phyloP scores from a whole-genome alignment of 176 grass and related monocot species.

The Triticum monococcum region DNA sequence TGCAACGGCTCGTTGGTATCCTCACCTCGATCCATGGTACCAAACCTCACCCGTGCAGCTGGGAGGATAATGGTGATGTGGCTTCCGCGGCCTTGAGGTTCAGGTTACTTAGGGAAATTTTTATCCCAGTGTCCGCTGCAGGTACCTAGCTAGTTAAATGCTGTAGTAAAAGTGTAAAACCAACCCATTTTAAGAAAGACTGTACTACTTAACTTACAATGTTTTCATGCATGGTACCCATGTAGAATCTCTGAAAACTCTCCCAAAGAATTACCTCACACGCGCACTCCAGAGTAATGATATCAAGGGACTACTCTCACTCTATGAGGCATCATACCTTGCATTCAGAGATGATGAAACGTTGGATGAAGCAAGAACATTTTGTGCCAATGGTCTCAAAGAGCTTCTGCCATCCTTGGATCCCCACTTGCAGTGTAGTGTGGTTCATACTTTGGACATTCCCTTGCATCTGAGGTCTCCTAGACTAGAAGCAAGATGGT shows the following conservation, averaged over 20 bases:
- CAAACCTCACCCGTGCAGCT: neutral
- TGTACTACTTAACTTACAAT: too few species aligned
- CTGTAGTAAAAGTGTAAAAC: too few species aligned
- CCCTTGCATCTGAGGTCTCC: conserved; percentile 15
- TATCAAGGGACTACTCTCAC: conserved; percentile 9
- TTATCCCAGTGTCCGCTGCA: neutral
- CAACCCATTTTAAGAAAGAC: too few species aligned
- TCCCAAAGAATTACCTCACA: too few species aligned
- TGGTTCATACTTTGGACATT: conserved; percentile 9
- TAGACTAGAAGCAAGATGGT: conserved; percentile 28
- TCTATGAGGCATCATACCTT: conserved; percentile 33
- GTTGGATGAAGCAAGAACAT: conserved; percentile 28
- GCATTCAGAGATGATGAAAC: conserved; percentile 6
- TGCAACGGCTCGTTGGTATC: conserved; percentile 36
- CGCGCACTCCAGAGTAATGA: too few species aligned
- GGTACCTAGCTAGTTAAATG: neutral
- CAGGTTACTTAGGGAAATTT: conserved; percentile 40
- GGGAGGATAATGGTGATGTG: neutral
- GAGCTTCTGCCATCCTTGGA: neutral
- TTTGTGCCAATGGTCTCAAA: neutral
- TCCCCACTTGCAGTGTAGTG: neutral
- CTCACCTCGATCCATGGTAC: neutral
- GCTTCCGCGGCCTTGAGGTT: conserved; percentile 33
- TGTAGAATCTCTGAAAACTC: too few species aligned
- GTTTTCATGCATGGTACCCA: too few species aligned